Percentiles rank a stretch among this genome's conserved stretches.
Conservation (phyloP, 2,329 filamentous ascomycete genomes). For the Zymoseptoria brevis region DNA sequence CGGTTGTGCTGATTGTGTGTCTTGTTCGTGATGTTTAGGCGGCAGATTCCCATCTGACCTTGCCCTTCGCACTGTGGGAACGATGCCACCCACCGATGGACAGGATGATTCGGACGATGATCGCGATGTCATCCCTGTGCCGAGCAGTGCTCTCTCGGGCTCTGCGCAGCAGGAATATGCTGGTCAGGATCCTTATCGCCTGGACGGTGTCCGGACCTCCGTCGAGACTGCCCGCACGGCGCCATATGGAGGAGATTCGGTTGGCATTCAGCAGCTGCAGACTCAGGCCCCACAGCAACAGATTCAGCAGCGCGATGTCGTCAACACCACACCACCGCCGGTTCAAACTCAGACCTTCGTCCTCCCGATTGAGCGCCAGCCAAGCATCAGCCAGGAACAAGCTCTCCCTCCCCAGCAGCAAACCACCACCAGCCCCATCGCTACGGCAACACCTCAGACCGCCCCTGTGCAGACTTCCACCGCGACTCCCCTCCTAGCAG, state of each 20-base stretch:
- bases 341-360: slow-evolving; percentile 20
- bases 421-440: slow-evolving; percentile 15
- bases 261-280: not conserved
- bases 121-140: slow-evolving; percentile 45
- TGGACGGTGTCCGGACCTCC: slow-evolving; percentile 20
- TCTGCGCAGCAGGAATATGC: slow-evolving; percentile 19
- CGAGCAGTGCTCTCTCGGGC: slow-evolving; percentile 27
- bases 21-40: slow-evolving; percentile 16
- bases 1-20: slow-evolving; percentile 1
- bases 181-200: slow-evolving; percentile 24
- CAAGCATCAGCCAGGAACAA: slow-evolving; percentile 13
- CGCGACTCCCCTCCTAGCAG: not conserved
- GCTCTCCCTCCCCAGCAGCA: slow-evolving; percentile 22
- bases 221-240: not conserved
- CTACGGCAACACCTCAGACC: slow-evolving; percentile 4
- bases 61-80: slow-evolving; percentile 62
- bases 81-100: slow-evolving; percentile 62
- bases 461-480: not conserved
- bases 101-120: slow-evolving; percentile 52
- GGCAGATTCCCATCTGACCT: slow-evolving; percentile 92
- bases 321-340: slow-evolving; percentile 2
- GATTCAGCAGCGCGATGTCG: not conserved
- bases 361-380: slow-evolving; percentile 17
- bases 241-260: not conserved
- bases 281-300: not conserved